These are phyloP conservation scores for Erodium texanum DNA, from an alignment of 441 rosid species.

Conservation along the genomic window DNA sequence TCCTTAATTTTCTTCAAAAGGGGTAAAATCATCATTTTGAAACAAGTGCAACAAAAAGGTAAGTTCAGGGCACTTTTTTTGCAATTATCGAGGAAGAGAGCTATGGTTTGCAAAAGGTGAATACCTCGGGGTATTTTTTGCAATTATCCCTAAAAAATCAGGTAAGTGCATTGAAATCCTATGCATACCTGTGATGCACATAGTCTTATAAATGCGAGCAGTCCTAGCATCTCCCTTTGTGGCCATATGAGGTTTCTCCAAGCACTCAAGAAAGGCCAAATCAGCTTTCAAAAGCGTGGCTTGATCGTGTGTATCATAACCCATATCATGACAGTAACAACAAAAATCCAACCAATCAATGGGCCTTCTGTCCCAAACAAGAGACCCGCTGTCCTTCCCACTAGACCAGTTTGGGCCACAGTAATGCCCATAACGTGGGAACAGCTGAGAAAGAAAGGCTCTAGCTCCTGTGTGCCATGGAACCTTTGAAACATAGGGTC, in stretches of 20 bases:
- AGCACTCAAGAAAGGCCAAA: constrained; percentile 74
- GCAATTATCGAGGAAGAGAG: too few relatives aligned
- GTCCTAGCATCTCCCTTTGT: constrained; percentile 48
- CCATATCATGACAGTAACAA: constrained; percentile 95
- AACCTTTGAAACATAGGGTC: constrained; percentile 85
- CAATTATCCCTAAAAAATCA: neutral
- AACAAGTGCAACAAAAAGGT: too few relatives aligned
- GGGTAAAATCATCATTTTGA: too few relatives aligned
- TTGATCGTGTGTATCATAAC: constrained; percentile 43
- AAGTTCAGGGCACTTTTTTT: too few relatives aligned
- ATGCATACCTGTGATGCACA: neutral
- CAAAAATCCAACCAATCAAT: constrained; percentile 95
- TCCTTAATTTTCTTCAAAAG: too few relatives aligned
- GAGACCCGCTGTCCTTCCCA: constrained; percentile 81
- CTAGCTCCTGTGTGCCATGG: constrained; percentile 95
- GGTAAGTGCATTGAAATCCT: neutral
- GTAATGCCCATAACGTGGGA: constrained; percentile 92
- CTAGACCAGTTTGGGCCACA: constrained; percentile 99
- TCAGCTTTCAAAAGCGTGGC: constrained; percentile 74
- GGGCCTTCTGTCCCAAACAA: constrained; percentile 81
- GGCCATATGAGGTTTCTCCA: constrained; percentile 54
- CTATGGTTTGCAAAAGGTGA: too few relatives aligned
- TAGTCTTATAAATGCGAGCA: neutral
- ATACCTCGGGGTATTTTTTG: too few relatives aligned
- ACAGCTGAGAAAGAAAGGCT: constrained; percentile 76